Evolutionary conservation across 2,329 filamentous ascomycete genomes (phyloP), one percentile per base, ranked within the genome.

Genomic region (Diplocarpon mali): DNA sequence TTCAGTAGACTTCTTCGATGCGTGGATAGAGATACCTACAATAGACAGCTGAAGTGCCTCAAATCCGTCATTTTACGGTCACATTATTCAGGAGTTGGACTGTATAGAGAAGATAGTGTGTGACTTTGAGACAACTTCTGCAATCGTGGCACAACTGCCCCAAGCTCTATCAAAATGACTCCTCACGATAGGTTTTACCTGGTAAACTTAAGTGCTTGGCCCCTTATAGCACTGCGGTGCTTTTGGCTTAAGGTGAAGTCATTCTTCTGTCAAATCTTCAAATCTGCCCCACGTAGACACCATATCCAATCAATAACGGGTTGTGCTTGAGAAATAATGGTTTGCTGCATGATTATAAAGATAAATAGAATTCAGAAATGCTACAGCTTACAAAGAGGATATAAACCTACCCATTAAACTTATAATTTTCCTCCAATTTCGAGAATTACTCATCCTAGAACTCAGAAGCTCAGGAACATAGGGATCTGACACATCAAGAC

Each of bases 151-250:
- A 49, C 64, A 60, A 0, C 49, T 14, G 54, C 65, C 8, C 65
- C 65, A 6, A 68, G 48, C 5, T 54, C 55, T 49, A 63, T 57
- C 16, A 68, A 53, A 12, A 59, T 38, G 6, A 60, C 56, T 10
- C 65, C 65, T n/a, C 63, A 65, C 35, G 64, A 60, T 46, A 67
- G 56, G 3, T 65, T 68, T 32, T 65, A 60, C 51, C 68, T 68
- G n/a, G 63, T 62, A 64, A 68, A 16, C 63, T 47, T 35, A 68
- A n/a, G 54, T 31, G 50, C 27, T 1, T 42, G 49, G 14, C 40
- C 41, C 14, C 20, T 38, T 1, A 28, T 46, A n/a, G 31, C 24
- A 24, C 45, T 47, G 12, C 58, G 50, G 20, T 58, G 37, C 15
- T 57, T 55, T 35, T 57, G 45, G 8, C 56, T 54, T 51, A 10